These are phyloP conservation scores for Spizellomyces punctatus DNA, from an alignment of 192 early-diverging fungal genomes.

Conservation along the genomic window DNA sequence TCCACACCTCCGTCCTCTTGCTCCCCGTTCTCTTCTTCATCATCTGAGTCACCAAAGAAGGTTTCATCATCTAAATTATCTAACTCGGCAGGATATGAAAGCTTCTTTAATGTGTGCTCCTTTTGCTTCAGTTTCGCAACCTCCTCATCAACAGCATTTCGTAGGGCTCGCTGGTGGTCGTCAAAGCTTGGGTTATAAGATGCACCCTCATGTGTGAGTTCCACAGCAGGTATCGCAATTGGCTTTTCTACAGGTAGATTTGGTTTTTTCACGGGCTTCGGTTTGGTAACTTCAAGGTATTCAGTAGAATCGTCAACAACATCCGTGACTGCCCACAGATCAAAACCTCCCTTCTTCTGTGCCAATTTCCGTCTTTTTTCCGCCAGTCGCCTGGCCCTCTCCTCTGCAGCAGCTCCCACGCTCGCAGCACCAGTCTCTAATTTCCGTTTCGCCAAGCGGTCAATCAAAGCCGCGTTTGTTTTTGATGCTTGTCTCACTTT, in stretches of 20 bases:
- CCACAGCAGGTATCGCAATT: conserved; percentile 63
- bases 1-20: conserved; percentile 21
- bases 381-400: conserved; percentile 9
- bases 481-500: conserved; percentile 53
- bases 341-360: conserved; percentile 52
- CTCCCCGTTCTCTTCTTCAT: conserved; percentile 38
- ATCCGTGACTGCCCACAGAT: conserved; percentile 59
- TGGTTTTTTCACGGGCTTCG: conserved; percentile 51
- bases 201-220: conserved; percentile 77
- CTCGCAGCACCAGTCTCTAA: conserved; percentile 18
- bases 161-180: conserved; percentile 71
- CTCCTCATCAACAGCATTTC: conserved; percentile 51
- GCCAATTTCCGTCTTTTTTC: conserved; percentile 38
- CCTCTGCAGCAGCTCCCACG: conserved; percentile 29
- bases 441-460: conserved; percentile 51
- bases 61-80: conserved; percentile 51
- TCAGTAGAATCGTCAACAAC: conserved; percentile 36
- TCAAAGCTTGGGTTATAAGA: conserved; percentile 87
- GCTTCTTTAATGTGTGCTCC: conserved; percentile 34
- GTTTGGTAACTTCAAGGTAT: conserved; percentile 45
- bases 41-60: conserved; percentile 45
- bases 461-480: conserved; percentile 36
- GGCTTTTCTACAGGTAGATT: conserved; percentile 34
- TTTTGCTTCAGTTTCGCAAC: conserved; percentile 34
- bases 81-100: conserved; percentile 53